Evolutionary conservation across 2,329 filamentous ascomycete species (phyloP), one percentile per base, ranked within the genome.

Genomic region (Diaporthe batatas): DNA sequence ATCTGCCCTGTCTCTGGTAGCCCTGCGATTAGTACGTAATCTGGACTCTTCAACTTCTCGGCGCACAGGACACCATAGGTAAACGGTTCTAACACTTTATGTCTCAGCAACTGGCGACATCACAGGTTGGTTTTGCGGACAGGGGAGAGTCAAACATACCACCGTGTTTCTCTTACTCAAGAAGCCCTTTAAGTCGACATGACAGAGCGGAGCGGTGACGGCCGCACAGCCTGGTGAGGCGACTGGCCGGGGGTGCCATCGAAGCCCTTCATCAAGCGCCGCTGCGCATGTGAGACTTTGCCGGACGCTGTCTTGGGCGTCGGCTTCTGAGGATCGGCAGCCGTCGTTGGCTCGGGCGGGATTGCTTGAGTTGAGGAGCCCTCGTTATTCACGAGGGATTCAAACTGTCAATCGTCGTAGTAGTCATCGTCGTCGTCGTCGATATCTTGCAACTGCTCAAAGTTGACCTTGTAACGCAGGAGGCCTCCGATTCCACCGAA

Each of bases 381-480:
- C 95, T 97, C 95, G 94, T 91, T 89, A 83, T 86, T 83, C 85
- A 92, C 93, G 93, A 96, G 94, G 94, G 90, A 88, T 88, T 94
- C 91, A 91, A 91, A 90, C 89, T 92, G 93, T 96, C 93, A 96
- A 96, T 97, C 89, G 86, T 96, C 94, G 88, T 97, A 98, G 85
- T 96, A 96, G 83, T 98, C 96, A 84, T 95, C 93, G 82, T 96
- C 93, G 82, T 96, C 93, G 83, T 97, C 95, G 81, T 93, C 91
- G 81, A 93, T 89, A 83, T 98, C 96, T 84, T 93, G 93, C 84
- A 99, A 90, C 85, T 99, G 97, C 86, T 99, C 97, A 86, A 99
- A 99, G 89, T 99, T 99, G 89, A 99, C 94, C 89, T 98, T 98
- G 91, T 99, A 99, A 79, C 96, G 95, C 82, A 99, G 91, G 80